Evolutionary conservation across 2,329 filamentous ascomycete genomes (phyloP), one percentile per base, ranked within the genome.

Genomic region (Scopulariopsis brevicaulis): DNA sequence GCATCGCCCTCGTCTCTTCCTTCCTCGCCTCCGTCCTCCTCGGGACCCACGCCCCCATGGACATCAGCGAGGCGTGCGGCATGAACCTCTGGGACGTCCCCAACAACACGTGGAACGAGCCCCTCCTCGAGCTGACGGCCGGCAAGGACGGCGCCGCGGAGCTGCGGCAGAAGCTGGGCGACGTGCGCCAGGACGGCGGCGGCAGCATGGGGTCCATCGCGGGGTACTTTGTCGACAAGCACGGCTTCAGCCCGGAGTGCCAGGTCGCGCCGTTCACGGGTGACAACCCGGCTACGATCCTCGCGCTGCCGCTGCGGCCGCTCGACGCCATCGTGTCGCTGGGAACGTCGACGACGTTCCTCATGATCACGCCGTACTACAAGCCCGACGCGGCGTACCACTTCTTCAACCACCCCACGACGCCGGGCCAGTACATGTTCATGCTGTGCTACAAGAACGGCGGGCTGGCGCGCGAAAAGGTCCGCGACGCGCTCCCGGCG

Each of bases 381-480:
- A 86, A 86, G 69, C 90, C 94, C 2, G 87, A 96, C 67, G 89
- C 90, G 3, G 83, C 88, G 7, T 96, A 96, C 68, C 94, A 99
- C 76, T 96, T 97, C 78, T 95, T 97, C 82, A 96, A 96, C 76
- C 92, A 97, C 72, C 94, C 94, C 1, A 94, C 91, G 52, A 96
- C 90, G 1, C 76, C 85, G 0, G 90, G 89, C 1, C 82, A 96
- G 60, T 96, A 96, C 80, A 97, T 99, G 94, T 97, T 99, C 74
- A 99, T 99, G 94, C 84, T 99, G 40, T 99, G 94, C 79, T 99
- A 97, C 78, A 97, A 97, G 74, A 99, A 99, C 73, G 94, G 94
- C 64, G 91, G 91, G 2, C 83, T 97, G 1, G 93, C 94, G 1
- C 87, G 94, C 52, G 94, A 99, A 70, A 85, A 89, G 65, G 83